Evolutionary conservation across 2,329 filamentous ascomycete species (phyloP), one percentile per base, ranked within the genome.

Genomic region (Pseudogymnoascus sp.): DNA sequence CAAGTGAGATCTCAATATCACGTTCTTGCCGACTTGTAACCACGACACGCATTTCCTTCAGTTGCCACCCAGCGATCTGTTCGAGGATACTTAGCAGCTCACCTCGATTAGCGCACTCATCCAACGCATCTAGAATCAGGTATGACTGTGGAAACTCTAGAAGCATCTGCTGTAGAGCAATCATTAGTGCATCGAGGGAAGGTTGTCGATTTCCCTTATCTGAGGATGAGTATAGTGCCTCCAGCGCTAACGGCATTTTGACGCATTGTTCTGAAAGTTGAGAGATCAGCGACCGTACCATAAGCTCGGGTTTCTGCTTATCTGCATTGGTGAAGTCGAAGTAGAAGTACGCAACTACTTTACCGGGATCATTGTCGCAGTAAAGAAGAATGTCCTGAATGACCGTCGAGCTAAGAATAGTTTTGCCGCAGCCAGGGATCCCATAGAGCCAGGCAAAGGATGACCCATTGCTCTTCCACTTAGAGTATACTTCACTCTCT

Each of bases 351-450:
- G 35, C 7, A 13, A 54, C 31, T n/a, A 65, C 17, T 15, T 41
- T 41, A 1, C 39, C 39, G 11, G 39, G 39, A 10, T 41, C 39
- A 21, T 15, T 6, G 9, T 11, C 3, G 5, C 39, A 41, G 39
- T 41, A 15, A 9, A 11, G 37, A 6, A 40, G 1, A 9, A 40
- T 9, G 10, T 40, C 37, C 26, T 65, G 24, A 21, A 31, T 35
- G 26, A 77, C 64, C 1, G 69, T 73, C 5, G 72, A 75, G 62
- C 71, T 72, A 0, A 77, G 68, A 60, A 77, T 67, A 0, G 74
- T 77, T 63, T 78, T 78, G 9, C 76, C 75, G 58, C 75, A 77
- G 37, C 75, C 75, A 15, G 73, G 69, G 21, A 74, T 75, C 1
- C 75, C 73, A 64, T 74, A 61, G 5, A 77, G 68, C 74, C 73